Percentiles rank a stretch among this genome's conserved stretches.
These are phyloP conservation scores for Yamadazyma laniorum DNA, from an alignment of 805 yeast species.

Conservation along the genomic window DNA sequence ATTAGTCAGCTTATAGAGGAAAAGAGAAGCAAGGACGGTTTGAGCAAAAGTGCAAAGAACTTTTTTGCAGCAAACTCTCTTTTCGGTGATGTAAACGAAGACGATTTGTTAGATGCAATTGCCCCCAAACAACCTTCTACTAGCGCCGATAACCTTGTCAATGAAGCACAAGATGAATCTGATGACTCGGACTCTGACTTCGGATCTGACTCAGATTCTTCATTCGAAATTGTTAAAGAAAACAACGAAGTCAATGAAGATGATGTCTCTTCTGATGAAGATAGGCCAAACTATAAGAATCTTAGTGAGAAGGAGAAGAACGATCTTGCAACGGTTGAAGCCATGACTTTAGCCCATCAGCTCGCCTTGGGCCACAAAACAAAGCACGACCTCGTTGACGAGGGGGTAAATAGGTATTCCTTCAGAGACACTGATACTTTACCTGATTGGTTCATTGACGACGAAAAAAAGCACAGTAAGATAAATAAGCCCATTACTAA, in stretches of 20 bases:
- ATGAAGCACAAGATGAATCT: conserved; percentile 11
- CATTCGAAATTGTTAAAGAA: conserved; percentile 41
- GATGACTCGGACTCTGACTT: conserved; percentile 43
- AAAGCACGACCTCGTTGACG: conserved; percentile 83
- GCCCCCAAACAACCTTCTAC: conserved; percentile 11
- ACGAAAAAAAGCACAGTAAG: conserved; percentile 83
- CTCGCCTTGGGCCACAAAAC: conserved; percentile 85
- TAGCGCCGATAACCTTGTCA: conserved; percentile 1
- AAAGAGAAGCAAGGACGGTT: conserved; percentile 30
- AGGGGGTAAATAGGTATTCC: conserved; percentile 88
- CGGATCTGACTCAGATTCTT: conserved; percentile 36
- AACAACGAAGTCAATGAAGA: conserved; percentile 23
- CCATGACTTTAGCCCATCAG: conserved; percentile 97
- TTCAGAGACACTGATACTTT: conserved; percentile 88
- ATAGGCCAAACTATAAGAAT: conserved; percentile 38
- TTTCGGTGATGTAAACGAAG: conserved; percentile 43
- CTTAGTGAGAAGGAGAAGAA: conserved; percentile 57
- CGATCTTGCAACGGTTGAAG: conserved; percentile 88
- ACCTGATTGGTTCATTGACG: conserved; percentile 97
- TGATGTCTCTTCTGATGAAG: conserved; percentile 50
- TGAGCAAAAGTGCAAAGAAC: conserved; percentile 35
- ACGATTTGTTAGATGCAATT: conserved; percentile 48
- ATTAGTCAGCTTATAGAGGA: conserved; percentile 57
- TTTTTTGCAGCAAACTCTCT: conserved; percentile 42
- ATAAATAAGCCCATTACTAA: conserved; percentile 90